Conservation (phyloP, 1,284 basidiomycete species). For the Inonotus hispidus region DNA sequence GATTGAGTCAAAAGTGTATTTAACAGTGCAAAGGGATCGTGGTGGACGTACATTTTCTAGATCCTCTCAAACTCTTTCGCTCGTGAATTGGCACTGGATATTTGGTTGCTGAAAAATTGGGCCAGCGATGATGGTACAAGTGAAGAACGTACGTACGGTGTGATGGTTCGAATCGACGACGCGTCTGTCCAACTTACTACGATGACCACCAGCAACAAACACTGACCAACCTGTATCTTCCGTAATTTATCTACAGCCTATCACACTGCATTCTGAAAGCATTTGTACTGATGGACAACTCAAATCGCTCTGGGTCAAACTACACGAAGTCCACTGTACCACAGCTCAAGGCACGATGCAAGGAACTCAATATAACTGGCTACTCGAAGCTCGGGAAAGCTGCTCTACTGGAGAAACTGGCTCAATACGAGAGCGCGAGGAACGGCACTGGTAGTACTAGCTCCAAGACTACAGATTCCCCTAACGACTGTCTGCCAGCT, state of each 20-base stretch:
- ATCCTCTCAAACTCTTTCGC: not conserved
- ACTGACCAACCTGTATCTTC: not conserved
- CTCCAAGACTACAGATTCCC: not conserved
- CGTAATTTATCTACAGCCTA: not conserved
- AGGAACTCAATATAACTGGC: conserved; percentile 50
- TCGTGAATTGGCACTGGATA: not conserved
- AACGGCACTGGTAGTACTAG: not conserved
- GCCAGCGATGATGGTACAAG: not conserved
- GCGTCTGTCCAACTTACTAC: not conserved
- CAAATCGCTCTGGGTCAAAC: not conserved
- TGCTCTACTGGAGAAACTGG: conserved; percentile 49
- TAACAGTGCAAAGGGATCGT: not conserved
- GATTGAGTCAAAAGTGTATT: not conserved
- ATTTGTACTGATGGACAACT: not conserved
- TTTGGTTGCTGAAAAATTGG: not conserved
- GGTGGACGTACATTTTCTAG: not conserved
- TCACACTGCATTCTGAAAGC: not conserved
- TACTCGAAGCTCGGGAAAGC: conserved; percentile 64
- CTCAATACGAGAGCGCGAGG: conserved; percentile 4
- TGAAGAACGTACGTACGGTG: not conserved
- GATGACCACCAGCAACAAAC: not conserved
- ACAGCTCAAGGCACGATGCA: conserved; percentile 62
- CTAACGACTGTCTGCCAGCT: no score
- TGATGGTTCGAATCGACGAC: not conserved
- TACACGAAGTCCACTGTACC: conserved; percentile 44